Evolutionary conservation across 352 stramenopile genomes (phyloP).

Genomic region (Pythium dissotocum): DNA sequence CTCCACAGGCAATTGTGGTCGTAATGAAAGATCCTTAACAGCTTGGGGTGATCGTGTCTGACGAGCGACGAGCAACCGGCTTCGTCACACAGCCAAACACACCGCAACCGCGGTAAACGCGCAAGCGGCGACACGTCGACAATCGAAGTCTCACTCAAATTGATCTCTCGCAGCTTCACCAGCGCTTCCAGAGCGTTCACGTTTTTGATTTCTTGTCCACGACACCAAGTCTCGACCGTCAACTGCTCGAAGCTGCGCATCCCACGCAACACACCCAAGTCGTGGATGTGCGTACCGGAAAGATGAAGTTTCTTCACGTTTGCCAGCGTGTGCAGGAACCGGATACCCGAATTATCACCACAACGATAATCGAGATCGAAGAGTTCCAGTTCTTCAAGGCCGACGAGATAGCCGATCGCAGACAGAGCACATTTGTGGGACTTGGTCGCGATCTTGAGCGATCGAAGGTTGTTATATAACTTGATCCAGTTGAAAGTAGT

Average conservation of each 20-base stretch:
- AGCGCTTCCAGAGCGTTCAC: not conserved
- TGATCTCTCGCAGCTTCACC: not conserved
- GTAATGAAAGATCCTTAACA: not conserved
- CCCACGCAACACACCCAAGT: not conserved
- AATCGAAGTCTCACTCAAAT: not conserved
- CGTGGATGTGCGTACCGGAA: not conserved
- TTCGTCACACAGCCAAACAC: not conserved
- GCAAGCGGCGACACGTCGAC: not conserved
- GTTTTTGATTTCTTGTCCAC: not conserved
- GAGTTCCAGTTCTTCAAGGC: not conserved
- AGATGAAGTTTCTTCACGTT: not conserved
- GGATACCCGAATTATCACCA: not conserved
- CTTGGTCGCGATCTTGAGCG: not conserved
- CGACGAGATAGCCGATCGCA: not conserved
- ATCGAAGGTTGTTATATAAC: not conserved
- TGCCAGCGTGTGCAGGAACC: not conserved
- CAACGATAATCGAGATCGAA: not conserved
- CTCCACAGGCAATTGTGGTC: not conserved
- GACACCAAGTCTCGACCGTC: not conserved
- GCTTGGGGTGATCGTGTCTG: not conserved
- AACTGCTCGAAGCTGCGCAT: not conserved
- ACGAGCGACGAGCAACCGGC: not conserved
- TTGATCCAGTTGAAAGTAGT: not conserved
- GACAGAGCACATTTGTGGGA: not conserved
- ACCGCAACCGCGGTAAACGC: not conserved